Base-by-base conservation (phyloP, 805 yeast species). In the Peterozyma toletana region DNA sequence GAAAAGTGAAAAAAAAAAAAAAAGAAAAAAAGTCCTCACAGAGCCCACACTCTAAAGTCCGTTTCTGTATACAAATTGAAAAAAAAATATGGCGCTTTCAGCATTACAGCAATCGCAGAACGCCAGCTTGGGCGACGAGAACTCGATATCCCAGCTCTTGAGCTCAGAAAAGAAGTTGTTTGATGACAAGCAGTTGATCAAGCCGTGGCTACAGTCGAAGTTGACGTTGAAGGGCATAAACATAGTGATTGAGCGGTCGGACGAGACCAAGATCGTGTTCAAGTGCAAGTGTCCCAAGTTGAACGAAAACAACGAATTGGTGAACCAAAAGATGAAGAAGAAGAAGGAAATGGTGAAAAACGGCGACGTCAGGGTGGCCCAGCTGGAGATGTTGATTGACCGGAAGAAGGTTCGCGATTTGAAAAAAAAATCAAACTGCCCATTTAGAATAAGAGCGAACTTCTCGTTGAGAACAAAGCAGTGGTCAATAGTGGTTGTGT, bases 361-460 rank as follows among this genome's bases (percentile, higher is more conserved):
- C 45, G 41, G 30, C 42, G 58, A 53, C 48, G 58, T 57, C 44
- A 58, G 58, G 43, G 50, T 66, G 38, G 46, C 55, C 38, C 50
- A 41, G 41, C 48, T 48, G 38, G 41, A 48, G 2, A 44, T 52
- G n/a, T 47, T 50, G 10, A 48, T 47, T 38, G 50, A 61, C 40
- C 48, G 58, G 39, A 56, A 49, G 33, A 38, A 44, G 39, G 35
- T 46, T 11, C 44, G 49, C 21, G 45, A 39, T 27, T 30, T 46
- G 17, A 38, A 44, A 30, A 53, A 51, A 40, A 50, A 49, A 38
- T 63, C 63, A 11, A 66, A 68, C 17, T 81, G 87, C 53, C 86
- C 86, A 2, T 81, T 81, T 53, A 66, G 83, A 55, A 70, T 81
- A 37, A 59, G 88, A 43, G 86, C 86, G 2, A 79, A 81, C 50